Conservation (phyloP, 805 yeast species). For the Yarrowia sp. region DNA sequence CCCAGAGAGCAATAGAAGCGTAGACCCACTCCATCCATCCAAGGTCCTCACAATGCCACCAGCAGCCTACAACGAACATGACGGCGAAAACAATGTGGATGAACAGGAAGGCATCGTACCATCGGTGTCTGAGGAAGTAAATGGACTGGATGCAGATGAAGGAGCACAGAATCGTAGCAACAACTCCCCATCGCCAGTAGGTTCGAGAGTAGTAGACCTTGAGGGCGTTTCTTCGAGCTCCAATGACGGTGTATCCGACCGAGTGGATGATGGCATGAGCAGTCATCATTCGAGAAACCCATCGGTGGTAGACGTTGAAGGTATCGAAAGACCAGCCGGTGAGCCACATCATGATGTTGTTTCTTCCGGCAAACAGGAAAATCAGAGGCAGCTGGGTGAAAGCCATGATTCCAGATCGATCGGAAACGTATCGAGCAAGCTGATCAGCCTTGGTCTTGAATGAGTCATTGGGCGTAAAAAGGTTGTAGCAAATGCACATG, state of each 20-base stretch:
- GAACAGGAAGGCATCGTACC: conserved; percentile 62
- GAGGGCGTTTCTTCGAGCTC: conserved; percentile 20
- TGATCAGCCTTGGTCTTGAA: conserved; percentile 35
- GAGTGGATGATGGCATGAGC: conserved; percentile 34
- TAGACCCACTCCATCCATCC: conserved; percentile 51
- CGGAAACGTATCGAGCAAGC: conserved; percentile 31
- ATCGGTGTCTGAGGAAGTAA: conserved; percentile 49
- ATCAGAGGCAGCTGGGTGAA: conserved; percentile 36
- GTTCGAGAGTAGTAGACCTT: not conserved
- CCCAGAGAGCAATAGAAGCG: conserved; percentile 66
- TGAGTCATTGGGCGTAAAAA: not conserved
- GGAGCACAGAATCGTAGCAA: conserved; percentile 45
- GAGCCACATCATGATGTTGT: conserved; percentile 59
- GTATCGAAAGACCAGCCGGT: conserved; percentile 64
- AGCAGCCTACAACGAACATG: conserved; percentile 53
- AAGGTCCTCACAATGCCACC: conserved; percentile 51
- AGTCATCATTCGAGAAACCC: conserved; percentile 36
- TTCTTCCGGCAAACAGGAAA: conserved; percentile 60
- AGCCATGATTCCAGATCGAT: conserved; percentile 33
- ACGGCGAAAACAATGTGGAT: conserved; percentile 57
- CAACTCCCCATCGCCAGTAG: conserved; percentile 41
- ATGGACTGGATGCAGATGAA: conserved; percentile 50
- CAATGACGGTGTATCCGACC: conserved; percentile 27
- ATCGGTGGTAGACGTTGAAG: conserved; percentile 58
- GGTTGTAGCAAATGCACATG: conserved; percentile 32